These are phyloP conservation scores for Areca catechu DNA, from an alignment of 176 grass and related monocot genomes.

Conservation along the genomic window DNA sequence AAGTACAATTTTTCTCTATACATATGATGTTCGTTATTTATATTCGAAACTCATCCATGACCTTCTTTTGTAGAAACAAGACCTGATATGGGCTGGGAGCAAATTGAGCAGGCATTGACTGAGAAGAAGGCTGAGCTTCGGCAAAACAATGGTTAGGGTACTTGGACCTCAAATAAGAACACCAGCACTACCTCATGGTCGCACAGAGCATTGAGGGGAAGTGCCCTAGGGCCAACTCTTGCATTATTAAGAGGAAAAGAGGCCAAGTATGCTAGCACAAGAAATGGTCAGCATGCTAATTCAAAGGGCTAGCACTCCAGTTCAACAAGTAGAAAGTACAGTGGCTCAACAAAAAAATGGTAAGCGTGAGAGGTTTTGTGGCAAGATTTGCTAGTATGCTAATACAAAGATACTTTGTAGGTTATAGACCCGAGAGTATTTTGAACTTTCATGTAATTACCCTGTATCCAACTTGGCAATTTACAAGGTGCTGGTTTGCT, in stretches of 20 bases:
- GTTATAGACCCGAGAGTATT: no score
- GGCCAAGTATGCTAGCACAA: not conserved
- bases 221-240: slow-evolving; percentile 67
- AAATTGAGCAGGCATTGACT: slow-evolving; percentile 13
- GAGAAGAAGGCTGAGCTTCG: slow-evolving; percentile 31
- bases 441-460: no score
- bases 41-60: not conserved
- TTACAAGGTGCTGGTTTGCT: no score
- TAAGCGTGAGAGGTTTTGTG: no score
- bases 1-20: not conserved
- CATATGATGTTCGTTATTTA: not conserved
- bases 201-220: slow-evolving; percentile 57
- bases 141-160: slow-evolving; percentile 44
- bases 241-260: slow-evolving; percentile 57
- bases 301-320: no score
- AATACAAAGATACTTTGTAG: no score
- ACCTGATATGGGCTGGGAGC: slow-evolving; percentile 30
- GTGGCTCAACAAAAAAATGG: no score
- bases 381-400: no score
- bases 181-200: slow-evolving; percentile 58
- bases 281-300: no score
- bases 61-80: slow-evolving; percentile 18
- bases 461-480: no score
- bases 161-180: slow-evolving; percentile 32
- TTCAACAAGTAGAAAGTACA: no score